phyloP scores from a whole-genome alignment of 2,329 filamentous ascomycete species.

The Alternaria brassicicola region DNA sequence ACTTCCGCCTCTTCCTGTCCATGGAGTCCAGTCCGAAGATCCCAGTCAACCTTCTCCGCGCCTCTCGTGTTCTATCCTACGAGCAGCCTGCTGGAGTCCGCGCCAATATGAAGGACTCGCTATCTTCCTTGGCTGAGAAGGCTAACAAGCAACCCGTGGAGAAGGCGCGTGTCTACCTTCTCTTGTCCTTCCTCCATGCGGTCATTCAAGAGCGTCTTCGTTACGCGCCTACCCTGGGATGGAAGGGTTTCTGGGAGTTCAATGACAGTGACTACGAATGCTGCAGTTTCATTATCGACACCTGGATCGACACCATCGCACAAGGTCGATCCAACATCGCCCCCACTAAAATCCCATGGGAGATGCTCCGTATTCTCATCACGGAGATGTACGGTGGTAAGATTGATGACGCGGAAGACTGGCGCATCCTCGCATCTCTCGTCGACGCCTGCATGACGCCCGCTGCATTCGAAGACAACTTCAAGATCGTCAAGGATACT shows the following conservation, averaged over 20 bases:
- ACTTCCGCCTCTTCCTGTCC: constrained; percentile 94
- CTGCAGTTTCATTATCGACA: constrained; percentile 92
- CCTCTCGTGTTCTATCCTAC: constrained; percentile 94
- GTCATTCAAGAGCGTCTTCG: constrained; percentile 93
- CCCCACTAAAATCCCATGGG: constrained; percentile 93
- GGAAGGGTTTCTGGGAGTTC: constrained; percentile 99
- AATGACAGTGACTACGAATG: constrained; percentile 99
- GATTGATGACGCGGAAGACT: constrained; percentile 90
- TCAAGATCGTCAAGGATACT: constrained; percentile 75
- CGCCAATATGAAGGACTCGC: constrained; percentile 98
- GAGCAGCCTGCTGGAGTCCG: constrained; percentile 96
- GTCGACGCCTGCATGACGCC: constrained; percentile 82
- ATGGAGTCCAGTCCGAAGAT: constrained; percentile 99
- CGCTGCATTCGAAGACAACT: constrained; percentile 87
- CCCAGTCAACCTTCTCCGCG: constrained; percentile 90
- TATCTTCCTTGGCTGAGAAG: constrained; percentile 79
- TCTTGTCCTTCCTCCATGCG: constrained; percentile 93
- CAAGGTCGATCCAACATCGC: constrained; percentile 90
- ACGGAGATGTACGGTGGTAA: constrained; percentile 98
- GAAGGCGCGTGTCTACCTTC: constrained; percentile 83
- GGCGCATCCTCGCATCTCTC: constrained; percentile 71
- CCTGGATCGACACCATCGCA: constrained; percentile 85
- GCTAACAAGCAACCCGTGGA: constrained; percentile 86
- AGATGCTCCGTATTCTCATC: constrained; percentile 88
- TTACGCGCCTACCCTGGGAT: constrained; percentile 91